Evolutionary conservation across 75 land plant genomes (phyloP).

Genomic region (Cryptomeria japonica): DNA sequence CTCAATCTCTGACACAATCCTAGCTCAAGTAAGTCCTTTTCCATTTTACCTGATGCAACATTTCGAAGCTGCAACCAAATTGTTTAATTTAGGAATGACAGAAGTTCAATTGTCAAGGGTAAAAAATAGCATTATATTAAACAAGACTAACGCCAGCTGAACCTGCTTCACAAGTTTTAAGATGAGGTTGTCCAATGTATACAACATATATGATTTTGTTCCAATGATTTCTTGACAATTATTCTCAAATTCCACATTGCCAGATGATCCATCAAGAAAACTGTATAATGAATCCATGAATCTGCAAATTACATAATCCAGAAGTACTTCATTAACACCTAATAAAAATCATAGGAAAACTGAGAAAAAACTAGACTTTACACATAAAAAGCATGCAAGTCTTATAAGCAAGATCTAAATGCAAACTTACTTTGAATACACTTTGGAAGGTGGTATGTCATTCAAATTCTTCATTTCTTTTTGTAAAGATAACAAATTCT

Average conservation of each 20-base stretch:
- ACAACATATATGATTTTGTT: constrained; percentile 86
- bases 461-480: constrained; percentile 59
- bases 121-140: not conserved
- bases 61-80: constrained; percentile 52
- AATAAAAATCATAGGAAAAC: not conserved
- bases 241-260: constrained; percentile 89
- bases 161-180: constrained; percentile 91
- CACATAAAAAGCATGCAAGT: not conserved
- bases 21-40: constrained; percentile 69
- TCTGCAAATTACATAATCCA: constrained; percentile 18
- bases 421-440: constrained; percentile 60
- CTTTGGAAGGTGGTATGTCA: constrained; percentile 48
- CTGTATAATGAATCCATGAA: constrained; percentile 70
- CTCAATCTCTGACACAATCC: constrained; percentile 71
- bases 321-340: constrained; percentile 3
- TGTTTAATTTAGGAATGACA: not conserved
- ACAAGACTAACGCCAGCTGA: not conserved
- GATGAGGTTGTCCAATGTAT: constrained; percentile 83
- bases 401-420: too few relatives aligned
- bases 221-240: constrained; percentile 92
- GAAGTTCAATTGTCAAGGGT: not conserved
- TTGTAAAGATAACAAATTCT: constrained; percentile 64
- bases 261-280: constrained; percentile 82
- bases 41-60: constrained; percentile 74
- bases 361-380: not conserved